Evolutionary conservation across 2,329 filamentous ascomycete genomes (phyloP).

Genomic region (Epicoccum sorghinum): DNA sequence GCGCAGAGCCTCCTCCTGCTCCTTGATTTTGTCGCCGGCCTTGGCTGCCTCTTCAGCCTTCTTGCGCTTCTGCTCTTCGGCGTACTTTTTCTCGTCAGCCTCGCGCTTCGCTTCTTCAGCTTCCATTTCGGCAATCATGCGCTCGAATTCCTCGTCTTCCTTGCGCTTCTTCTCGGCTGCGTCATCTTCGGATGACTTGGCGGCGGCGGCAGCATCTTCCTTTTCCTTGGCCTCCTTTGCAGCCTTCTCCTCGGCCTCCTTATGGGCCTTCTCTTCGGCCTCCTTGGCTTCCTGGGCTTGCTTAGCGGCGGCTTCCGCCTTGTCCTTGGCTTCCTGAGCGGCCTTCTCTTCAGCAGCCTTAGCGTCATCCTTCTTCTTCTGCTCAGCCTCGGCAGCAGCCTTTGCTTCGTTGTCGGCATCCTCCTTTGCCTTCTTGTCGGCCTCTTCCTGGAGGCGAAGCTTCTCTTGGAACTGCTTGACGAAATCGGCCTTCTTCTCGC

Average conservation of each 20-base stretch:
- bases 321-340: constrained; percentile 52
- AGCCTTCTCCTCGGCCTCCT: constrained; percentile 32
- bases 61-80: constrained; percentile 71
- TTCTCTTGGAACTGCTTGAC: constrained; percentile 72
- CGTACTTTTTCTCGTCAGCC: constrained; percentile 72
- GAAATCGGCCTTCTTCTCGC: constrained; percentile 69
- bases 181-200: constrained; percentile 52
- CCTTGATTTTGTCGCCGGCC: constrained; percentile 50
- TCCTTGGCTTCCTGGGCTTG: constrained; percentile 39
- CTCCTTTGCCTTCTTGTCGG: constrained; percentile 60
- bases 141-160: constrained; percentile 56
- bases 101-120: constrained; percentile 54
- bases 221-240: constrained; percentile 45
- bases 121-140: constrained; percentile 70
- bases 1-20: constrained; percentile 61
- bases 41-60: constrained; percentile 66
- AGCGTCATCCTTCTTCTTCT: constrained; percentile 54
- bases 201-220: constrained; percentile 48
- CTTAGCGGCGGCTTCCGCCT: constrained; percentile 56
- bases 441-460: constrained; percentile 59
- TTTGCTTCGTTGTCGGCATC: constrained; percentile 50
- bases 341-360: constrained; percentile 50
- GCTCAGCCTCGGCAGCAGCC: constrained; percentile 58
- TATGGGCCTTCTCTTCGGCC: constrained; percentile 30
- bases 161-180: constrained; percentile 43